These are phyloP conservation scores for Eimeria praecox DNA, from an alignment of 169 alveolate genomes.

Conservation along the genomic window DNA sequence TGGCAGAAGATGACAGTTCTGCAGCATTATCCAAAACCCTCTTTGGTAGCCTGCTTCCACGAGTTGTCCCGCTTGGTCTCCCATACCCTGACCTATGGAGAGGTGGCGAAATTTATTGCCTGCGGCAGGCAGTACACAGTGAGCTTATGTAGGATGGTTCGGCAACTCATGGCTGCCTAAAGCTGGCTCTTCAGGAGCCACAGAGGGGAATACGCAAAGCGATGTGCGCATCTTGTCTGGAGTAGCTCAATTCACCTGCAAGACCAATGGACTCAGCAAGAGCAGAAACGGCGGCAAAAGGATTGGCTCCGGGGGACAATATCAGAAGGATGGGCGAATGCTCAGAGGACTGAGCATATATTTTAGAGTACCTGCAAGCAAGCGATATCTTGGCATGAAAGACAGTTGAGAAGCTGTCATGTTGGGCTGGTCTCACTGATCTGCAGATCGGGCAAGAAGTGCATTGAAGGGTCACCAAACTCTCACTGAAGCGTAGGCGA, in stretches of 20 bases:
- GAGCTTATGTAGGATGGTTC: neutral
- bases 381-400: conserved; percentile 48
- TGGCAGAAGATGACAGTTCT: conserved; percentile 95
- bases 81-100: conserved; percentile 97
- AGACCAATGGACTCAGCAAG: conserved; percentile 94
- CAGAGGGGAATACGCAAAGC: neutral
- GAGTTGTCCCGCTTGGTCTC: conserved; percentile 91
- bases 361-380: conserved; percentile 91
- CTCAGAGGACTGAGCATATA: conserved; percentile 93
- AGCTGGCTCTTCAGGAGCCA: neutral
- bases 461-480: neutral
- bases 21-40: conserved; percentile 96
- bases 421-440: neutral
- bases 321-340: conserved; percentile 95
- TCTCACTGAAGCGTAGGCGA: conserved; percentile 89
- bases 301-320: conserved; percentile 97
- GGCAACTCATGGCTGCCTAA: neutral
- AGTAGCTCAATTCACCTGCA: conserved; percentile 81
- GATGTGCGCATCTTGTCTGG: neutral
- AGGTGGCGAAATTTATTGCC: conserved; percentile 91
- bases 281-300: conserved; percentile 93
- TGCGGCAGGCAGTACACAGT: neutral
- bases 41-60: conserved; percentile 92
- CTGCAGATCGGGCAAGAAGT: neutral
- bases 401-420: neutral